These are phyloP conservation scores for Pascua guehoae DNA, from an alignment of 1,284 basidiomycete species.

Conservation along the genomic window DNA sequence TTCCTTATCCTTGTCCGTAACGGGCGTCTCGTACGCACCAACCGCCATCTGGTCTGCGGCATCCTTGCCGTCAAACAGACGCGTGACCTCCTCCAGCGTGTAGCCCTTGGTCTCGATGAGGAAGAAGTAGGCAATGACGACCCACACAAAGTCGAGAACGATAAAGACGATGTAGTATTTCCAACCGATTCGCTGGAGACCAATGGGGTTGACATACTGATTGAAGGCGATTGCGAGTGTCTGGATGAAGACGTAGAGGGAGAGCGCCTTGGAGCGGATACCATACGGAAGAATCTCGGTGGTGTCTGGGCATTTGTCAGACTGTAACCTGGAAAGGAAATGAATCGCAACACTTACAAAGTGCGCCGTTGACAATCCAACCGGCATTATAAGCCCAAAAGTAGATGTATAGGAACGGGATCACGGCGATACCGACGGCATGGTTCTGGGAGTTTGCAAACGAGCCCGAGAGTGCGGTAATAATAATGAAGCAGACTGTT, in stretches of 20 bases:
- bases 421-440: constrained; percentile 47
- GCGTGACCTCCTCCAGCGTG: constrained; percentile 42
- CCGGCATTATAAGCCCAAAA: constrained; percentile 57
- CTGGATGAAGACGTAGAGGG: constrained; percentile 50
- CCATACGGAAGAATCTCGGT: constrained; percentile 24
- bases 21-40: no score
- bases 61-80: constrained; percentile 22
- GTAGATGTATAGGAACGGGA: constrained; percentile 68
- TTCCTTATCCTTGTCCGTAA: no score
- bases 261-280: constrained; percentile 70
- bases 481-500: constrained; percentile 60
- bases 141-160: constrained; percentile 37
- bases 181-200: constrained; percentile 28
- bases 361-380: constrained; percentile 11
- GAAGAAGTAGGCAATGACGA: constrained; percentile 45
- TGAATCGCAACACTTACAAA: constrained; percentile 17
- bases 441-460: constrained; percentile 46
- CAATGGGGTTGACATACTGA: constrained; percentile 47
- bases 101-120: constrained; percentile 40
- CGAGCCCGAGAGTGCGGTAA: constrained; percentile 60
- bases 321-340: constrained; percentile 55
- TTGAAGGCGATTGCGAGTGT: constrained; percentile 42
- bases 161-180: constrained; percentile 41
- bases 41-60: background rate
- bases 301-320: constrained; percentile 6